These are phyloP conservation scores for Ciborinia camelliae DNA, from an alignment of 2,329 filamentous ascomycete species.

Conservation along the genomic window DNA sequence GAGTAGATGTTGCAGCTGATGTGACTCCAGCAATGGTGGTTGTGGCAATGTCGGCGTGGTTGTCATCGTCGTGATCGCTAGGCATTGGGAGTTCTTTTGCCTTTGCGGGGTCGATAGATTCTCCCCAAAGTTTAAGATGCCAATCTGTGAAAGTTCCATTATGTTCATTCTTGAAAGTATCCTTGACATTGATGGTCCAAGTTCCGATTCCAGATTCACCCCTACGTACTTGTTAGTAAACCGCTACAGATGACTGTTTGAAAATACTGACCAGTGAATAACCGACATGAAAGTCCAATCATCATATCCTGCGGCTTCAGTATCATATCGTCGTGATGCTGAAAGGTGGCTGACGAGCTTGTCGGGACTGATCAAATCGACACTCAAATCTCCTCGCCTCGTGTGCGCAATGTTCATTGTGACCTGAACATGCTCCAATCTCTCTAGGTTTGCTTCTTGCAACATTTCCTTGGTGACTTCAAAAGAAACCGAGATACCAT, in stretches of 20 bases:
- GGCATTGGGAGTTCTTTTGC: constrained; percentile 78
- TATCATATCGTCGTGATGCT: constrained; percentile 68
- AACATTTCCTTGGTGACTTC: constrained; percentile 80
- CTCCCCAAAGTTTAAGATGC: constrained; percentile 92
- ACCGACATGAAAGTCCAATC: constrained; percentile 99
- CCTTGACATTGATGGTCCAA: constrained; percentile 89
- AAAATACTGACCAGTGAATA: constrained; percentile 73
- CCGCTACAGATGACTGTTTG: neutral
- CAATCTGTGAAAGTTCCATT: constrained; percentile 83
- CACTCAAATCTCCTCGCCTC: constrained; percentile 85
- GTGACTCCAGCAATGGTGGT: constrained; percentile 54
- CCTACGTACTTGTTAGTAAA: constrained; percentile 50
- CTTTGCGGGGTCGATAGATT: constrained; percentile 72
- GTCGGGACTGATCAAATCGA: constrained; percentile 81
- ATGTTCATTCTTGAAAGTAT: constrained; percentile 72
- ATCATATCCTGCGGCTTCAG: constrained; percentile 65
- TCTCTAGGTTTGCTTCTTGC: constrained; percentile 75
- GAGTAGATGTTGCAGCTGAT: constrained; percentile 41
- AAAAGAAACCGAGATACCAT: constrained; percentile 76
- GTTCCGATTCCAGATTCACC: constrained; percentile 83
- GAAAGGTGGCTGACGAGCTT: constrained; percentile 82
- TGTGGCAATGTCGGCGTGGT: constrained; percentile 67
- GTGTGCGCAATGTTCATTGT: constrained; percentile 95
- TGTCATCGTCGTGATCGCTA: constrained; percentile 74
- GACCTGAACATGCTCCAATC: constrained; percentile 90